These are phyloP conservation scores for Nephelium lappaceum DNA, from an alignment of 345 rosid genomes.

Conservation along the genomic window DNA sequence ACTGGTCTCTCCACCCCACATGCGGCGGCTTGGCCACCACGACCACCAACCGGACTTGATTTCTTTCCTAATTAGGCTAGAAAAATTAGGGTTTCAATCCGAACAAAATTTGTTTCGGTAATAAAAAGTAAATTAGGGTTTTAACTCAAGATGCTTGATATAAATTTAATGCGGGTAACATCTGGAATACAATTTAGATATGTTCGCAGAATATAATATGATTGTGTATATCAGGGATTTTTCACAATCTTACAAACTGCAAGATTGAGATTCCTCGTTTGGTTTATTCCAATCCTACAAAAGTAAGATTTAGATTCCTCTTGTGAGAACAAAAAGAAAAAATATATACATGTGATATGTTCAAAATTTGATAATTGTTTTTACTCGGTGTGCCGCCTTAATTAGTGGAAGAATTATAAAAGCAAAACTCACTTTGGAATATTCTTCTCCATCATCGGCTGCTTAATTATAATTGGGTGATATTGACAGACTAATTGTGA, in stretches of 20 bases:
- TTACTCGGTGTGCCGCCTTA: background rate
- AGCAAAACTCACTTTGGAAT: background rate
- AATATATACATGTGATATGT: background rate
- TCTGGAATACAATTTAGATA: too few species aligned
- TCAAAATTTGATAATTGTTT: background rate
- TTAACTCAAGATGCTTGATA: too few species aligned
- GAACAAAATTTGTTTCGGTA: background rate
- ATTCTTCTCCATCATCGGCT: background rate
- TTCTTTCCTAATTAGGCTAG: background rate
- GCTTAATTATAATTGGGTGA: constrained; percentile 1
- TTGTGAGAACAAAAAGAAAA: background rate
- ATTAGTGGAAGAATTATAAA: constrained; percentile 16
- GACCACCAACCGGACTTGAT: background rate
- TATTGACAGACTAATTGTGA: constrained; percentile 8
- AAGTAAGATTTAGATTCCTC: background rate
- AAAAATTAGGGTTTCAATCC: background rate
- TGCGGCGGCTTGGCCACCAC: constrained; percentile 31
- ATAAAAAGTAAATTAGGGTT: too few species aligned
- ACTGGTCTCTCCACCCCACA: constrained; percentile 26
- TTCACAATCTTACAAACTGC: background rate
- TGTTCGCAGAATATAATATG: too few species aligned
- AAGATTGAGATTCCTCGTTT: background rate
- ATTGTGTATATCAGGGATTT: too few species aligned
- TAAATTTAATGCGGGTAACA: too few species aligned
- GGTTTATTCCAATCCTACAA: background rate